A percentile compares a stretch with the other conserved stretches of the same genome.
Conservation (phyloP, 129 eudicot species). For the Dittrichia graveolens region DNA sequence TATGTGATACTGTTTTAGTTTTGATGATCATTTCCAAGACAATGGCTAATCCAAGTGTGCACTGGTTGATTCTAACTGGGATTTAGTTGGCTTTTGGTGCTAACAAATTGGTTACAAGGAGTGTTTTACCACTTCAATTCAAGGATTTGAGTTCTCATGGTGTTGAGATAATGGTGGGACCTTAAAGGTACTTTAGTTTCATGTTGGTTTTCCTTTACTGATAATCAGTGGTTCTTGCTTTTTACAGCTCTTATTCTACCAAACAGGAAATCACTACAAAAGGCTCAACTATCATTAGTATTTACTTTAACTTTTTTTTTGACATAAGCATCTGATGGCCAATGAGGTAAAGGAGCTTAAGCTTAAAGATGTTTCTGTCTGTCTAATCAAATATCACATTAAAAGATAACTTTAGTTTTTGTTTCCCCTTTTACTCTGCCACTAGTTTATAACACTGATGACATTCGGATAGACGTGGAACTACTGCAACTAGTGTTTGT, state of each 20-base stretch:
- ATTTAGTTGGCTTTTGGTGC: too few species aligned
- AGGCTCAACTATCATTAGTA: constrained; percentile 20
- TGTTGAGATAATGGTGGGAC: constrained; percentile 38
- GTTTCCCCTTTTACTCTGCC: constrained; percentile 7
- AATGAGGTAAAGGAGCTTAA: constrained; percentile 21
- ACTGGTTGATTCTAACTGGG: too few species aligned
- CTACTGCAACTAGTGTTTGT: constrained; percentile 11
- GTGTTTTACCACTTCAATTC: too few species aligned
- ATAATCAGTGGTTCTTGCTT: constrained; percentile 24
- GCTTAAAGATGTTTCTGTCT: constrained; percentile 31
- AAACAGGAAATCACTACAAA: constrained; percentile 30
- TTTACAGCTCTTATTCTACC: constrained; percentile 25
- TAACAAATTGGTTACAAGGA: too few species aligned
- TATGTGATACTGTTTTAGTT: too few species aligned
- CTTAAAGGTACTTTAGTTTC: constrained; percentile 45
- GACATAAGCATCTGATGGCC: constrained; percentile 26
- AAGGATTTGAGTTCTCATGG: constrained; percentile 1
- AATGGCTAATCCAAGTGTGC: too few species aligned
- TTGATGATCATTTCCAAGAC: too few species aligned
- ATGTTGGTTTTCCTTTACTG: constrained; percentile 30
- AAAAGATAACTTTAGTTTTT: constrained; percentile 25
- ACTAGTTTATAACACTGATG: not conserved
- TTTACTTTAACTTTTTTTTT: constrained; percentile 20
- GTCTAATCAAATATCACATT: constrained; percentile 39
- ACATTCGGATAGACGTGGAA: not conserved